Evolutionary conservation across 2,329 filamentous ascomycete genomes (phyloP), one percentile per base, ranked within the genome.

Genomic region (Pseudopithomyces maydicus): DNA sequence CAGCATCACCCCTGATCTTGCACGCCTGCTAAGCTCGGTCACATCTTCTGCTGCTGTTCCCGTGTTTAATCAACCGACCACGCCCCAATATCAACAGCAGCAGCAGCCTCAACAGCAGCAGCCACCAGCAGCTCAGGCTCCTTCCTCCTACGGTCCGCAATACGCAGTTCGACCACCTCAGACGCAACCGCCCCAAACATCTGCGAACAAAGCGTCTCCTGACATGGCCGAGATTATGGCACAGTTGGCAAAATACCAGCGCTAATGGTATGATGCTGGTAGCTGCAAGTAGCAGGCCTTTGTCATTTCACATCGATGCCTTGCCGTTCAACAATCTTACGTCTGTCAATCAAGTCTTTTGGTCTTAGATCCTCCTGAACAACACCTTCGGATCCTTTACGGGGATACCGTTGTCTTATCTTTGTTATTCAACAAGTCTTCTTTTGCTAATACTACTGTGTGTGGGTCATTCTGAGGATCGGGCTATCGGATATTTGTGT

Each of bases 211-310:
- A 33, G 23, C 42, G 35, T 23, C 17, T 56, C 75, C 78, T 35
- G 79, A 82, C 63, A 87, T 92, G 65, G 85, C 89, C 71, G 89
- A 90, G 66, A 90, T 92, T 50, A 89, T 92, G 84, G 87, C 88
- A 14, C 87, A 90, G 66, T 77, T 92, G 57, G 85, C 88, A 45
- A 85, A 84, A 64, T 89, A 85, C 68, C 82, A 87, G 61, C 83
- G 87, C 35, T 75, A 56, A 66, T 33, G 10, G 52, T 15, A 10
- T 8, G 22, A 6, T 6, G 19, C 23, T 33, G 45, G 14, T 17
- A n/a, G 12, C 19, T 2, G 35, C 26, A 15, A 17, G n/a, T 20
- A 17, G 33, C 8, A n/a, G 10, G 36, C 26, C 17, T 33, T 17
- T 38, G 7, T 15, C 22, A 41, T 20, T 15, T 19, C 26, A 10